phyloP scores from a whole-genome alignment of 1,284 basidiomycete genomes.

The Porodaedalea pini region DNA sequence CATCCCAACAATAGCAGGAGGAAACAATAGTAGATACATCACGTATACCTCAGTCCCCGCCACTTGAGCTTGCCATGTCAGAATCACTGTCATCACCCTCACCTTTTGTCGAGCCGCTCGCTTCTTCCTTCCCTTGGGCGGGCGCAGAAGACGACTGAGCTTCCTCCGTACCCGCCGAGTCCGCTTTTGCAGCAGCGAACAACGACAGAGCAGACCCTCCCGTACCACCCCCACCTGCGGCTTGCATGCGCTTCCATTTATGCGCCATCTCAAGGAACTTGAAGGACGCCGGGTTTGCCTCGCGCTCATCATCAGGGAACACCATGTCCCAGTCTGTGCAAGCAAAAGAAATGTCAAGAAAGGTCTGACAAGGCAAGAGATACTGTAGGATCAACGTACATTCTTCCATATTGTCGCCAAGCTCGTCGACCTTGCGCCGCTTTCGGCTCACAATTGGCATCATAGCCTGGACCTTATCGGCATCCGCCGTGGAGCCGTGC shows the following conservation, averaged over 20 bases:
- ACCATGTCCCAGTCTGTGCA: constrained; percentile 85
- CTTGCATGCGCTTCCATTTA: constrained; percentile 70
- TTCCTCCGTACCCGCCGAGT: background rate
- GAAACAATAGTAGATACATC: background rate
- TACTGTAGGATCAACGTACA: constrained; percentile 53
- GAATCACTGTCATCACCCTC: constrained; percentile 14
- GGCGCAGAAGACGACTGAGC: background rate
- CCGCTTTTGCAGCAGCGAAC: constrained; percentile 14
- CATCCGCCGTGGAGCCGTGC: constrained; percentile 66
- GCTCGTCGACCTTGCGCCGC: constrained; percentile 78
- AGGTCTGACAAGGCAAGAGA: background rate
- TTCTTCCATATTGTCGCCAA: constrained; percentile 81
- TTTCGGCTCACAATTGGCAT: constrained; percentile 90
- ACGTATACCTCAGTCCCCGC: constrained; percentile 23
- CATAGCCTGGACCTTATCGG: constrained; percentile 80
- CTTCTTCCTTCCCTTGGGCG: background rate
- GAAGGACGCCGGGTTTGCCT: constrained; percentile 88
- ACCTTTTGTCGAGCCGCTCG: background rate
- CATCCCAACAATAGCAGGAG: background rate
- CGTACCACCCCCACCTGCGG: constrained; percentile 24
- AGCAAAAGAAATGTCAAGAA: constrained; percentile 6
- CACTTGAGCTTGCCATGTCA: constrained; percentile 33
- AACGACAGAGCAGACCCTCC: constrained; percentile 26
- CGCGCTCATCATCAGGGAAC: constrained; percentile 91
- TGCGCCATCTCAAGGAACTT: constrained; percentile 93